These are phyloP conservation scores for Microbotryum intermedium DNA, from an alignment of 1,284 basidiomycete species.

Conservation along the genomic window DNA sequence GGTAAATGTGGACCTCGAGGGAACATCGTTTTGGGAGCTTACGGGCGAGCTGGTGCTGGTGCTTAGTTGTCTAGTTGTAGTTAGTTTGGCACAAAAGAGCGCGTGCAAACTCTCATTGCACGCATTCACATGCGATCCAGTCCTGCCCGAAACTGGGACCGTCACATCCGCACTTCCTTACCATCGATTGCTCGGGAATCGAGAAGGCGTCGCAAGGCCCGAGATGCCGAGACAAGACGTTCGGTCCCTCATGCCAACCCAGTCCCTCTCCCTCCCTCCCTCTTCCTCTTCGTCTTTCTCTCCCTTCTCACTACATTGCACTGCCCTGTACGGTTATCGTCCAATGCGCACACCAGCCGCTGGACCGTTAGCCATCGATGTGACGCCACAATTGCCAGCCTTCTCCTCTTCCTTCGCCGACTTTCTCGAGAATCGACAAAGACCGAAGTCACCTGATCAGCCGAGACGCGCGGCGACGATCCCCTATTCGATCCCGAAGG, in stretches of 20 bases:
- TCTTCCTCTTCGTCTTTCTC: background rate
- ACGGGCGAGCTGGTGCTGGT: background rate
- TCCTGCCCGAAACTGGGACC: no score
- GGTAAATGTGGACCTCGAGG: background rate
- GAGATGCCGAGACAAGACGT: no score
- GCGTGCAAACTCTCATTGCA: background rate
- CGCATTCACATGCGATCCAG: no score
- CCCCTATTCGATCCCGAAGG: no score
- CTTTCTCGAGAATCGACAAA: no score
- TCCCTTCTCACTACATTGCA: background rate
- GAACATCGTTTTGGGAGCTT: background rate
- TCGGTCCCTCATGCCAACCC: background rate
- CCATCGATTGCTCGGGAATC: no score
- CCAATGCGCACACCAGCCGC: background rate
- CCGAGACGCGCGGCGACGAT: no score
- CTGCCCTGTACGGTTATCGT: no score
- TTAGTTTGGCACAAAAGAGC: background rate
- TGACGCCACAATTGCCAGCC: background rate
- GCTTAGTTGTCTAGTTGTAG: background rate
- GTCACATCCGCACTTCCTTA: no score
- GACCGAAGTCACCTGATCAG: no score
- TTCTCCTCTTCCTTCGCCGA: background rate
- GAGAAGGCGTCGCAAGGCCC: no score
- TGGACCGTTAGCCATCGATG: background rate
- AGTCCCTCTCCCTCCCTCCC: background rate